Conservation (phyloP, 176 grass and related monocot species). For the Pontederia crassipes region DNA sequence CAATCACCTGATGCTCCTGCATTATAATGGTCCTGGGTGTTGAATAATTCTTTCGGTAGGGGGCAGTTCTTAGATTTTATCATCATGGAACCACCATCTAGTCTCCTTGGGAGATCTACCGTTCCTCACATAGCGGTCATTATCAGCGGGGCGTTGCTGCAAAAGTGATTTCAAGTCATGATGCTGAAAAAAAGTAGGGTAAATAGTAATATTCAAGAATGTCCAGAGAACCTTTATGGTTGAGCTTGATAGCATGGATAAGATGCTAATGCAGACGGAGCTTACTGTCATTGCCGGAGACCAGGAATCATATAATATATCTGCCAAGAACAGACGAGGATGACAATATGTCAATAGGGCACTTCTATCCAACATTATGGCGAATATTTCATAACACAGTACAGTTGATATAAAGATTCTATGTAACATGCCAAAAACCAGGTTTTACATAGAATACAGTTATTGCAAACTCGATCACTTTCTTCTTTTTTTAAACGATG, state of each 20-base stretch:
- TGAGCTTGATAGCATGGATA: conserved; percentile 95
- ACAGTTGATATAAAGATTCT: too few species aligned
- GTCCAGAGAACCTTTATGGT: conserved; percentile 46
- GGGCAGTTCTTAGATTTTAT: conserved; percentile 1
- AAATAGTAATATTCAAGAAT: too few species aligned
- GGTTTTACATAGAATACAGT: too few species aligned
- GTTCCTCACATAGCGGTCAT: conserved; percentile 13
- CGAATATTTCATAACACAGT: too few species aligned
- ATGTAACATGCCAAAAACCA: too few species aligned
- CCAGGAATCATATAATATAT: conserved; percentile 92
- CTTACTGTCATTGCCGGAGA: conserved; percentile 86
- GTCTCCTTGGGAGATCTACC: conserved; percentile 10
- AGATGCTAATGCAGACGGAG: conserved; percentile 81
- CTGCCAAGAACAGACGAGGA: conserved; percentile 25
- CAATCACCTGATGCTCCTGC: neutral
- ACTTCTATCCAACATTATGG: too few species aligned
- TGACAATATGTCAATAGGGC: too few species aligned
- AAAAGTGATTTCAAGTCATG: neutral
- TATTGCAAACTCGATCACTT: too few species aligned
- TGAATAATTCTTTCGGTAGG: too few species aligned
- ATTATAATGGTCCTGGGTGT: too few species aligned
- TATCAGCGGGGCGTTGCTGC: conserved; percentile 14
- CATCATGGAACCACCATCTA: conserved; percentile 19
- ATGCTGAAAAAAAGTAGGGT: neutral
- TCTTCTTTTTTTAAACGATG: too few species aligned